A percentile compares a stretch with the other conserved stretches of the same genome.
These are phyloP conservation scores for Eucalyptus leucophloia DNA, from an alignment of 345 rosid genomes.

Conservation along the genomic window DNA sequence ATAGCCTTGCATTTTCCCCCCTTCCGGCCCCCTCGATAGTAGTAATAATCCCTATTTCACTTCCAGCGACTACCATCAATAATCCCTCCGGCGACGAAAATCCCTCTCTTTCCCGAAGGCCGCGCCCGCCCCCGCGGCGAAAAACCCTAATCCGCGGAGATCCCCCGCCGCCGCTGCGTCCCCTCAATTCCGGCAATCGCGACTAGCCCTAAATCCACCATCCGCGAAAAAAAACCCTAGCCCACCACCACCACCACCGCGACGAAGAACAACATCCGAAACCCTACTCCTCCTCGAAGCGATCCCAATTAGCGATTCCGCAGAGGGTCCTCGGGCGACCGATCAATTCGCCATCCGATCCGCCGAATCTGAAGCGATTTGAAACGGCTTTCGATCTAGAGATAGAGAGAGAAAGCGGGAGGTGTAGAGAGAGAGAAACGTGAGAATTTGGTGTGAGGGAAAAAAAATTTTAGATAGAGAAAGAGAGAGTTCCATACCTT, in stretches of 20 bases:
- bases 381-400: background rate
- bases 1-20: conserved; percentile 51
- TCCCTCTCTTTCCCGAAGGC: background rate
- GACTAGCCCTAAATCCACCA: background rate
- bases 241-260: background rate
- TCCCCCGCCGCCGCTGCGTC: background rate
- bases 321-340: background rate
- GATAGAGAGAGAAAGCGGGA: background rate
- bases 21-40: background rate
- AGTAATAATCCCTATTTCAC: background rate
- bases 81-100: background rate
- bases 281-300: background rate
- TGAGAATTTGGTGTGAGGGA: background rate
- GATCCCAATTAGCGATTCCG: background rate
- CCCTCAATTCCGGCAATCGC: background rate
- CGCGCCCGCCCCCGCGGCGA: background rate
- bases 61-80: conserved; percentile 34
- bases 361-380: background rate
- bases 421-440: background rate
- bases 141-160: background rate
- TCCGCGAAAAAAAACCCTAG: background rate
- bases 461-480: background rate
- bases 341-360: background rate
- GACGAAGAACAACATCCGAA: background rate
- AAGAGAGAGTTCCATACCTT: conserved; percentile 2